Conservation (phyloP, 2,329 filamentous ascomycete species). For the Fusarium metavorans region DNA sequence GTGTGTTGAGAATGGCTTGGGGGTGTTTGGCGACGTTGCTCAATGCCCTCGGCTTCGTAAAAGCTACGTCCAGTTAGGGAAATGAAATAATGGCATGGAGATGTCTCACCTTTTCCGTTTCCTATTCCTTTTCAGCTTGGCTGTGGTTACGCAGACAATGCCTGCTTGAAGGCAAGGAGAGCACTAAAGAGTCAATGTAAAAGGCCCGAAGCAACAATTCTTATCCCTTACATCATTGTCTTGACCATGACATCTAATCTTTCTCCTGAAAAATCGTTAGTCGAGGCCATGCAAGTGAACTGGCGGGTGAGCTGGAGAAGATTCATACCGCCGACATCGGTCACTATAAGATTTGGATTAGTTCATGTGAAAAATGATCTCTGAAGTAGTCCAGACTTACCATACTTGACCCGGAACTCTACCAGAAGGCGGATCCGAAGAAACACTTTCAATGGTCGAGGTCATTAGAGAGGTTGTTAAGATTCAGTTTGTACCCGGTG, state of each 20-base stretch:
- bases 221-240: slow-evolving; percentile 7
- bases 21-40: slow-evolving; percentile 2
- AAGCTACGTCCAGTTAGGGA: slow-evolving; percentile 1
- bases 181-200: slow-evolving; percentile 1
- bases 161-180: slow-evolving; percentile 6
- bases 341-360: slow-evolving; percentile 5
- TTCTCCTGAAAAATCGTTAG: slow-evolving; percentile 8
- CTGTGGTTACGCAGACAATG: slow-evolving; percentile 14
- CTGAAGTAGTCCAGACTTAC: background rate
- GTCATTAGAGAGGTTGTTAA: background rate
- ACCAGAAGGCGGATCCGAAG: background rate
- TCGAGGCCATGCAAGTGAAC: background rate
- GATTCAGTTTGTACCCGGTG: background rate
- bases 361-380: too few species aligned
- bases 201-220: background rate
- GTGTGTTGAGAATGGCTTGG: background rate
- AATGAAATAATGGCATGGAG: rapidly evolving
- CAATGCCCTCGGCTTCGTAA: slow-evolving; percentile 18
- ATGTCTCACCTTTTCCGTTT: slow-evolving; percentile 12
- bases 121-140: slow-evolving; percentile 20
- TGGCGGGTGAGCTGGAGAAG: background rate
- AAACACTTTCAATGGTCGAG: background rate
- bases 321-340: slow-evolving; percentile 24
- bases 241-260: slow-evolving; percentile 23
- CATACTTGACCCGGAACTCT: slow-evolving; percentile 23